phyloP scores from a whole-genome alignment of 768 basidiomycete genomes.

The Mycena galericulata region DNA sequence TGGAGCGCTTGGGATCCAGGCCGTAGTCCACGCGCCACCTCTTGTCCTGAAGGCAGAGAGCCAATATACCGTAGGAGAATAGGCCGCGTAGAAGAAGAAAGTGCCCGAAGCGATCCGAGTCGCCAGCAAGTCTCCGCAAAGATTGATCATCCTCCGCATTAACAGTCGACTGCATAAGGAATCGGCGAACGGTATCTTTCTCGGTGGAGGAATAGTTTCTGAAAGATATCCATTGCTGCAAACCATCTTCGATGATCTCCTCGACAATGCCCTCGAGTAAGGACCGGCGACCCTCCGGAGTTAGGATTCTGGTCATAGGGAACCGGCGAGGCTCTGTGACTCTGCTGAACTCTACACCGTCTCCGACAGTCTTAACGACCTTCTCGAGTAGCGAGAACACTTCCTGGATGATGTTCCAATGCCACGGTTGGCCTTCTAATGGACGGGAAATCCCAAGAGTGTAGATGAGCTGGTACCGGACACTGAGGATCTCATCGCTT shows the following conservation, averaged over 20 bases:
- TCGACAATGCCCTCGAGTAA: conserved; percentile 32
- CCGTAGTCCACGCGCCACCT: conserved; percentile 69
- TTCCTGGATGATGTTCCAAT: conserved; percentile 52
- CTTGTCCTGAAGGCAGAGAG: conserved; percentile 49
- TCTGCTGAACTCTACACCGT: too few relatives aligned
- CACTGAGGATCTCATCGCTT: conserved; percentile 61
- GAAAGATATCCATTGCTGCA: too few relatives aligned
- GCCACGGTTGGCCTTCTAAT: conserved; percentile 54
- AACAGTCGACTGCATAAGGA: conserved; percentile 42
- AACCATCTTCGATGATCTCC: conserved; percentile 38
- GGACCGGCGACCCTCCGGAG: conserved; percentile 26
- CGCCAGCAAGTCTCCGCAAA: conserved; percentile 4
- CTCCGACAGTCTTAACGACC: conserved; percentile 32
- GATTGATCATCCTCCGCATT: conserved; percentile 2
- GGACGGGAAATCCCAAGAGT: conserved; percentile 52
- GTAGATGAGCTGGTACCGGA: conserved; percentile 62
- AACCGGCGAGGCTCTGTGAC: background rate
- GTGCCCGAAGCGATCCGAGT: conserved; percentile 30
- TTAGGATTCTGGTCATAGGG: conserved; percentile 34
- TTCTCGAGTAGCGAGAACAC: conserved; percentile 31
- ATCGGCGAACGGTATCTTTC: conserved; percentile 30
- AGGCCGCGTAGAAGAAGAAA: conserved; percentile 61
- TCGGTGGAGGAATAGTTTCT: conserved; percentile 36
- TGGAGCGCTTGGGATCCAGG: conserved; percentile 53
- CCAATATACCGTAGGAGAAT: conserved; percentile 54